A percentile compares a stretch with the other conserved stretches of the same genome.
These are phyloP conservation scores for Calonectria montana DNA, from an alignment of 2,329 filamentous ascomycete genomes.

Conservation along the genomic window DNA sequence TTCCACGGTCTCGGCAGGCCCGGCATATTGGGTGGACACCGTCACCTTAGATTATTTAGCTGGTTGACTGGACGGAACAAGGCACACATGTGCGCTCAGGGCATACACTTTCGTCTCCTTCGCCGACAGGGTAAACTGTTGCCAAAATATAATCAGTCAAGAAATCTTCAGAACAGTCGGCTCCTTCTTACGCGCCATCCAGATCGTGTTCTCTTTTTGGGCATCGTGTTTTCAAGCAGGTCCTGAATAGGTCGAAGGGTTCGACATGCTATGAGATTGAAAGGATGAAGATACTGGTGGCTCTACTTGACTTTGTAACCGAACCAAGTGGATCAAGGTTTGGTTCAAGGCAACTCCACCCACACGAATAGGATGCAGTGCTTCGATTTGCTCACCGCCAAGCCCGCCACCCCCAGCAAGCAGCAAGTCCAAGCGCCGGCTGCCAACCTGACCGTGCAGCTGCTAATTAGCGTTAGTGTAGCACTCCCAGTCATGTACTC, in stretches of 20 bases:
- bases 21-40: no score
- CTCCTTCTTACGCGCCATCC: not conserved
- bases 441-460: no score
- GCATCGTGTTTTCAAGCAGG: not conserved
- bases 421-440: not conserved
- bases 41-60: not conserved
- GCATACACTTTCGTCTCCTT: not conserved
- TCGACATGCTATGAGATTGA: not conserved
- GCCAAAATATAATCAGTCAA: not conserved
- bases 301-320: not conserved
- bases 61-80: not conserved
- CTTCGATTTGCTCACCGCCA: not conserved
- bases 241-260: not conserved
- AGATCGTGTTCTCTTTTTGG: not conserved
- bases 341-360: not conserved
- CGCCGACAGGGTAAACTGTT: not conserved
- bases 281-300: not conserved
- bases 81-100: not conserved
- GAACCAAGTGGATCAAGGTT: not conserved
- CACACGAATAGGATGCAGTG: not conserved
- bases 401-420: not conserved
- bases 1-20: no score
- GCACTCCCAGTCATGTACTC: no score
- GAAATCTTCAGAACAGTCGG: not conserved
- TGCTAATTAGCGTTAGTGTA: no score